phyloP scores from a whole-genome alignment of 2,329 filamentous ascomycete species.

The Penicillium frequentans region DNA sequence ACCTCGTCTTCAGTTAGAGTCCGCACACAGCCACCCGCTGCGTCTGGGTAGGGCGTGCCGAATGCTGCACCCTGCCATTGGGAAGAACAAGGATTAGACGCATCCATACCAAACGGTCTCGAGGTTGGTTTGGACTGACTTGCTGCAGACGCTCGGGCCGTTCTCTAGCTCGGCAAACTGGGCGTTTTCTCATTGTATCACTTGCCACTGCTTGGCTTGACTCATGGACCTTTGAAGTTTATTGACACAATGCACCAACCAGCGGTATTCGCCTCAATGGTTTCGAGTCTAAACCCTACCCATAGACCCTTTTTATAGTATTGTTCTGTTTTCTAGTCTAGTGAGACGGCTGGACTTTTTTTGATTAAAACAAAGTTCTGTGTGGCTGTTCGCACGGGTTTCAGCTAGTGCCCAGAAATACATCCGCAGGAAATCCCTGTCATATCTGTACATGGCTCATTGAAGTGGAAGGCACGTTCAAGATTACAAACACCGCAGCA shows the following conservation, averaged over 20 bases:
- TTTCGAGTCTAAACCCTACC: neutral
- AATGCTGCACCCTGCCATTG: conserved; percentile 3
- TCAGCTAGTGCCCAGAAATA: neutral
- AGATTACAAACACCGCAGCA: neutral
- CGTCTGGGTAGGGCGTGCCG: neutral
- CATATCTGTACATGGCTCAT: neutral
- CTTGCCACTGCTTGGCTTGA: neutral
- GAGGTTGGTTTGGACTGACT: neutral
- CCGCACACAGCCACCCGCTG: conserved; percentile 3
- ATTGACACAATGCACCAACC: neutral
- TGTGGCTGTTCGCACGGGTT: neutral
- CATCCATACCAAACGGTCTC: conserved; percentile 8
- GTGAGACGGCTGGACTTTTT: neutral
- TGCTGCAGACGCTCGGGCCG: conserved; percentile 10
- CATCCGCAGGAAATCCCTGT: neutral
- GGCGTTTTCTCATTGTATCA: neutral
- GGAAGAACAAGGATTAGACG: conserved; percentile 6
- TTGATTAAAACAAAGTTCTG: neutral
- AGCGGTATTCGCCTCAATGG: neutral
- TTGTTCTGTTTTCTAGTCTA: neutral
- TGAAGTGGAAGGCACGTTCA: neutral
- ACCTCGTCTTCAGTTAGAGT: neutral
- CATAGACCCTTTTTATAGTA: neutral
- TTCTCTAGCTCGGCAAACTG: neutral
- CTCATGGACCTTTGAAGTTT: neutral